phyloP scores from a whole-genome alignment of 768 basidiomycete genomes.

The Auricularia auricula-judae region DNA sequence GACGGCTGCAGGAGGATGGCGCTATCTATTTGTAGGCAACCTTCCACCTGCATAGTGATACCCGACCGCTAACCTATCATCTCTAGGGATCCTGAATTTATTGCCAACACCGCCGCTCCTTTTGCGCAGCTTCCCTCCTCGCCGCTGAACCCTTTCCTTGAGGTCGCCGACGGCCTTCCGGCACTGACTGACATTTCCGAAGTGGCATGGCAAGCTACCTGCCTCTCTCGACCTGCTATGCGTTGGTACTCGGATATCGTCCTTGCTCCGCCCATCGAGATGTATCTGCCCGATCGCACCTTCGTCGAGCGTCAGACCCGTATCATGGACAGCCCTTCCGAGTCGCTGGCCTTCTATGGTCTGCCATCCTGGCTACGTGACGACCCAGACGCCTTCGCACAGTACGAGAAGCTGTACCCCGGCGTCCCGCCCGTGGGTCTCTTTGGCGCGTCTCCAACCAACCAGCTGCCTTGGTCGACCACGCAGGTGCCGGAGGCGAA shows the following conservation, averaged over 20 bases:
- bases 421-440: constrained; percentile 58
- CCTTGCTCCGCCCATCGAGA: constrained; percentile 71
- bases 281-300: constrained; percentile 63
- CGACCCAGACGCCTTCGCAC: constrained; percentile 36
- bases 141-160: constrained; percentile 20
- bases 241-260: constrained; percentile 81
- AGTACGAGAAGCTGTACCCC: constrained; percentile 41
- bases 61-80: constrained; percentile 2
- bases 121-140: constrained; percentile 26
- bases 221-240: constrained; percentile 65
- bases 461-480: constrained; percentile 68
- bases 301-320: constrained; percentile 63
- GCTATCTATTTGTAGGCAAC: constrained; percentile 9
- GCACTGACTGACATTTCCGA: constrained; percentile 49
- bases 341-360: constrained; percentile 74
- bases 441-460: constrained; percentile 46
- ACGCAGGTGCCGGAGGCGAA: constrained; percentile 95
- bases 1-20: constrained; percentile 24
- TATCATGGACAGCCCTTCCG: constrained; percentile 55
- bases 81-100: constrained; percentile 44
- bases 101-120: constrained; percentile 24
- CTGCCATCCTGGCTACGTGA: constrained; percentile 59
- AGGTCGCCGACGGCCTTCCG: constrained; percentile 35
- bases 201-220: constrained; percentile 60
- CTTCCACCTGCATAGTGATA: background rate